Conservation (phyloP, 2,329 filamentous ascomycete genomes). For the Pseudogymnoascus sp. region DNA sequence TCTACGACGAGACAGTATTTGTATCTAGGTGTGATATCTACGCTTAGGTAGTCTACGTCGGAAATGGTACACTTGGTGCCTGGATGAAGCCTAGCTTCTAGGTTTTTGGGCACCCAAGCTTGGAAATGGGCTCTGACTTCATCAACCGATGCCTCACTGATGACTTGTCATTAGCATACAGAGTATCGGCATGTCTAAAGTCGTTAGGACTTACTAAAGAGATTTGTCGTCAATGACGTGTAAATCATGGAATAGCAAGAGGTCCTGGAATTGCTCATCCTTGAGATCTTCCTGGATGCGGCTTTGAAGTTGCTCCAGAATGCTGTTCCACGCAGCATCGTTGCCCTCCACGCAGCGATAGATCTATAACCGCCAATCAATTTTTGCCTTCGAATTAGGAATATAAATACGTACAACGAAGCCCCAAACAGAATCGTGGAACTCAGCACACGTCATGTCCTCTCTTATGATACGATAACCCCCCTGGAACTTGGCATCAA, state of each 20-base stretch:
- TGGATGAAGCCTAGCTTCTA: background rate
- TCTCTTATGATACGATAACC: background rate
- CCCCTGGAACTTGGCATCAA: background rate
- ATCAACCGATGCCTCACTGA: background rate
- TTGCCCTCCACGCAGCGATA: background rate
- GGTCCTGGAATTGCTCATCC: background rate
- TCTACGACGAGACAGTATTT: background rate
- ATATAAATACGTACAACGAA: background rate
- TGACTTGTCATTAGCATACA: background rate
- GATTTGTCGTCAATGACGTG: background rate
- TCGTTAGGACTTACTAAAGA: background rate
- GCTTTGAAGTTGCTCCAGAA: background rate
- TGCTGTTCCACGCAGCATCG: background rate
- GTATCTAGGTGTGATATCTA: conserved; percentile 2
- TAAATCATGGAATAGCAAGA: background rate
- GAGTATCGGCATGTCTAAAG: background rate
- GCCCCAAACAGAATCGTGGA: background rate
- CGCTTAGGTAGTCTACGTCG: background rate
- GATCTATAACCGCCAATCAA: background rate
- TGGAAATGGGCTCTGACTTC: conserved; percentile 3
- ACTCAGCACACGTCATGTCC: background rate
- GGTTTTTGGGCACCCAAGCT: background rate
- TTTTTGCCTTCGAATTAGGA: background rate
- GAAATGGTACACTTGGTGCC: background rate
- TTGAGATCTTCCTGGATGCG: background rate